Base-by-base conservation (phyloP, 768 basidiomycete genomes). In the Candolleomyces efflorescens region DNA sequence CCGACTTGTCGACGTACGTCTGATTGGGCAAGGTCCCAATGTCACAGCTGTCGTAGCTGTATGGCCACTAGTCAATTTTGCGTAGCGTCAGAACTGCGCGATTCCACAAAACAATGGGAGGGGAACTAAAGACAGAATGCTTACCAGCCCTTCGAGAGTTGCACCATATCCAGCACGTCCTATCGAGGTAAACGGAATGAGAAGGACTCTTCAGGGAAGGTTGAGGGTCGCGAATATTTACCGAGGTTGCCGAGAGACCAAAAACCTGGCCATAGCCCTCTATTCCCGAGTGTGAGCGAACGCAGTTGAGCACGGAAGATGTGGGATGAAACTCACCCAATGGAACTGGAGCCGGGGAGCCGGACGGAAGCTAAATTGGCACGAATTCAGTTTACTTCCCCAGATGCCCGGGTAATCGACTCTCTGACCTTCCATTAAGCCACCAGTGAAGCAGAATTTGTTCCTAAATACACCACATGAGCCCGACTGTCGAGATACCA, bases 21-120 rank as follows among this genome's bases (percentile, higher is more conserved):
- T 95, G 94, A 69, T 93, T 93, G 3, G 82, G 75, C 5, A 89
- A 71, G 1, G 91, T 93, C 3, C 92, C 92, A 12, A 90, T 80
- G 67, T 93, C 92, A 67, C 92, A 92, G 2, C 83, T 68, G 54
- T 88, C 84, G 62, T 87, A 88, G 12, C 81, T 78, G 65, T 86
- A 88, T 6, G 87, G 87, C 85, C 86, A 87, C 83, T 64, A 32
- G 32, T 7, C 11, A 5, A 32, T 32, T 2, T 7, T 32, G 32
- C 32, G 11, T 7, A 5, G 5, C 32, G 11, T 32, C 32, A 32
- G 32, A 7, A 32, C 32, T 11, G 32, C 32, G 32, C 11, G 32
- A 63, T 0, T 43, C 23, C 36, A 36, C 50, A 23, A 18, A 45
- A 38, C 26, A 56, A 24, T 23, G 38, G 7, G 5, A 17, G 44